A percentile compares a stretch with the other conserved stretches of the same genome.
phyloP scores from a whole-genome alignment of 2,329 filamentous ascomycete species.

The Colletotrichum plurivorum region DNA sequence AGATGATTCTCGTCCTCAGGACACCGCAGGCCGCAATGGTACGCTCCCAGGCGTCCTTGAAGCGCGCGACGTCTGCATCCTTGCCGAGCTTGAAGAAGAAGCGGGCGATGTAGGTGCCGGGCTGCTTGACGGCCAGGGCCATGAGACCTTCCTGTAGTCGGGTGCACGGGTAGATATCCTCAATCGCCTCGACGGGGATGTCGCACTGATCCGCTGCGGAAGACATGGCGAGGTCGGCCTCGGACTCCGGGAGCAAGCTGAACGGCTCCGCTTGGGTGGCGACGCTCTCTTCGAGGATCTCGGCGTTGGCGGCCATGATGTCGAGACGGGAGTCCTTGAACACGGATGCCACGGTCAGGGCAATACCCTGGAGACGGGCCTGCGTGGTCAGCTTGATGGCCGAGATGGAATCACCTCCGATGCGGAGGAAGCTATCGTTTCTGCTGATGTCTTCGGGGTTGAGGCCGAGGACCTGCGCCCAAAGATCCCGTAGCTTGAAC shows the following conservation, averaged over 20 bases:
- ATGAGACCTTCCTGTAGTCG: constrained; percentile 49
- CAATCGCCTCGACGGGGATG: constrained; percentile 14
- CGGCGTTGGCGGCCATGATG: constrained; percentile 20
- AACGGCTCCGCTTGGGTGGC: not conserved
- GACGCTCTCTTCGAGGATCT: constrained; percentile 15
- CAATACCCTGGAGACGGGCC: constrained; percentile 30
- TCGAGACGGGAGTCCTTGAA: constrained; percentile 34
- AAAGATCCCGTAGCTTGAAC: constrained; percentile 38
- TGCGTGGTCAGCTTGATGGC: constrained; percentile 42
- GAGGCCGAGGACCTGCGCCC: constrained; percentile 38
- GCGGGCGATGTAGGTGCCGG: constrained; percentile 54
- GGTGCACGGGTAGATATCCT: constrained; percentile 32
- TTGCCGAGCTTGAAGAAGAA: constrained; percentile 43
- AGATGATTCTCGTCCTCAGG: constrained; percentile 27
- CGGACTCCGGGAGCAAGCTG: not conserved
- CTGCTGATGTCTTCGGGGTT: constrained; percentile 31
- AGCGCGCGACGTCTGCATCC: constrained; percentile 42
- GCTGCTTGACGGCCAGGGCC: constrained; percentile 50
- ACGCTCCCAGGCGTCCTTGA: constrained; percentile 47
- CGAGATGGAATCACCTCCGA: constrained; percentile 44
- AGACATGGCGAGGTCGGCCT: not conserved
- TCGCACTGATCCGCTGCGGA: constrained; percentile 10
- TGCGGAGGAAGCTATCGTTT: constrained; percentile 42
- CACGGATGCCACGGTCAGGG: constrained; percentile 33
- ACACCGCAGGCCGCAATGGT: constrained; percentile 9